Evolutionary conservation across 73 alveolate genomes (phyloP).

Genomic region (Tetrahymena malaccensis): DNA sequence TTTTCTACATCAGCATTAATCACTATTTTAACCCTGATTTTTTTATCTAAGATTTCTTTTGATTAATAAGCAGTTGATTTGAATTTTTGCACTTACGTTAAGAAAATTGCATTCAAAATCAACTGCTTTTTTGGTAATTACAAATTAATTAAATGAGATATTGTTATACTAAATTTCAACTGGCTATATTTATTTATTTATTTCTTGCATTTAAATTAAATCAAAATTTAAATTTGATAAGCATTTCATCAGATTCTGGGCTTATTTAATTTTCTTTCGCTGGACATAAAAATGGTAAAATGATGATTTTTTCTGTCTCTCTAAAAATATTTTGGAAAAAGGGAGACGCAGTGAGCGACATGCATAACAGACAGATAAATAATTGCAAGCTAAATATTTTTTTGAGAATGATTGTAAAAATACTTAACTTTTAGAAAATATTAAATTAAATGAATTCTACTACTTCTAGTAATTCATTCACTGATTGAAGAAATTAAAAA

Average conservation of each 20-base stretch:
- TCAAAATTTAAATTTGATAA: too few species aligned
- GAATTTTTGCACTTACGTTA: not conserved
- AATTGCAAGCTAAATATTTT: not conserved
- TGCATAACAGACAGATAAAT: not conserved
- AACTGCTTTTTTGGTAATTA: too few species aligned
- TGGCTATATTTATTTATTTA: not conserved
- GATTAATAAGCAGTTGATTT: too few species aligned
- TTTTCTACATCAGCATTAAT: too few species aligned
- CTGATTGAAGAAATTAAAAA: not conserved
- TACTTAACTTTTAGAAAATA: not conserved
- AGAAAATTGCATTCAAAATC: too few species aligned
- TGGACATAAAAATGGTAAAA: not conserved
- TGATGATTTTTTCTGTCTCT: not conserved
- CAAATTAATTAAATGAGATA: too few species aligned
- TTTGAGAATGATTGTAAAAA: not conserved
- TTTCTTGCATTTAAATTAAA: not conserved
- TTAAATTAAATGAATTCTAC: not conserved
- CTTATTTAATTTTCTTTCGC: not conserved
- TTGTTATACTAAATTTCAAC: not conserved
- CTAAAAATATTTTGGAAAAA: not conserved
- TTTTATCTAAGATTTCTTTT: not conserved
- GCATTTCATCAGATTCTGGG: not conserved
- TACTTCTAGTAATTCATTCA: not conserved
- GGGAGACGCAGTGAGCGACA: too few species aligned
- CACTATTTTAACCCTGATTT: not conserved